Evolutionary conservation across 2,329 filamentous ascomycete species (phyloP).

Genomic region (Tolypocladium pustulatum): DNA sequence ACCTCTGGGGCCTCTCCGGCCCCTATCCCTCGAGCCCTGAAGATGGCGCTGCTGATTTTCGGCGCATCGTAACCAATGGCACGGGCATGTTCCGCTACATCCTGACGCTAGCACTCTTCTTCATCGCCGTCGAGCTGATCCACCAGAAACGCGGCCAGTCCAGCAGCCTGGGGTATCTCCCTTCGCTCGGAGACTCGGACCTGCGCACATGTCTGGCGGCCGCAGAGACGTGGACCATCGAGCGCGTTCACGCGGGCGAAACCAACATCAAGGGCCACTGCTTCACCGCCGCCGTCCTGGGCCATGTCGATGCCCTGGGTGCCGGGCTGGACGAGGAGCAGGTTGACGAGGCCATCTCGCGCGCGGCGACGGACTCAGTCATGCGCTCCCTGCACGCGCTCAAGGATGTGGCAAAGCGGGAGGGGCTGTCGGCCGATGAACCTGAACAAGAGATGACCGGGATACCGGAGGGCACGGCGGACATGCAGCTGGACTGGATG

Average conservation of each 20-base stretch:
- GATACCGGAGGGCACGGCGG: slow-evolving; percentile 3
- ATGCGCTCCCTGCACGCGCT: slow-evolving; percentile 20
- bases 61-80: slow-evolving; percentile 27
- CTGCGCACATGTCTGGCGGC: slow-evolving; percentile 18
- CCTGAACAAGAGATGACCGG: slow-evolving; percentile 3
- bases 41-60: slow-evolving; percentile 10
- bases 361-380: slow-evolving; percentile 13
- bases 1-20: slow-evolving; percentile 18
- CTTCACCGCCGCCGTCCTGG: slow-evolving; percentile 19
- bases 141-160: slow-evolving; percentile 31
- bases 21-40: slow-evolving; percentile 5
- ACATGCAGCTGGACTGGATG: slow-evolving; percentile 13
- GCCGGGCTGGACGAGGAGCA: slow-evolving; percentile 15
- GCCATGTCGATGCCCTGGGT: slow-evolving; percentile 24
- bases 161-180: slow-evolving; percentile 15
- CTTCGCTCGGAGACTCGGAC: slow-evolving; percentile 20
- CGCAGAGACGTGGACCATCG: slow-evolving; percentile 18
- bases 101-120: slow-evolving; percentile 26
- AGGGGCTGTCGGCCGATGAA: slow-evolving; percentile 9
- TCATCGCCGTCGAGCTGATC: slow-evolving; percentile 34
- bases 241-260: slow-evolving; percentile 28
- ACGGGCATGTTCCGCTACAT: slow-evolving; percentile 32
- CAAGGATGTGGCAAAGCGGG: slow-evolving; percentile 19
- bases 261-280: slow-evolving; percentile 31
- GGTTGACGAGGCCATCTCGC: slow-evolving; percentile 19